A percentile compares a stretch with the other conserved stretches of the same genome.
Evolutionary conservation across 2,329 filamentous ascomycete genomes (phyloP).

Genomic region (Arthroderma sp.): DNA sequence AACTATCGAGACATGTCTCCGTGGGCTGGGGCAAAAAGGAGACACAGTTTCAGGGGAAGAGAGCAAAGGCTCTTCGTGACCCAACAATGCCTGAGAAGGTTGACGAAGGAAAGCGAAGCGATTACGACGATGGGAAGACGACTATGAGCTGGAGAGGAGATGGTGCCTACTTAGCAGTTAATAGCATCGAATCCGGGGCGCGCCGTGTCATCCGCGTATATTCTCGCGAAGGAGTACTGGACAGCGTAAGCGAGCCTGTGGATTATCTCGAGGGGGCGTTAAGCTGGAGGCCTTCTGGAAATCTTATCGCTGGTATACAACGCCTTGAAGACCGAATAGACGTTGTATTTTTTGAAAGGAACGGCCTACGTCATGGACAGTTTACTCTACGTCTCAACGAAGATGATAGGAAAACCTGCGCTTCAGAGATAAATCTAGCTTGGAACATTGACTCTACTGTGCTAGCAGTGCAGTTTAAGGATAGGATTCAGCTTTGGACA

Average conservation of each 20-base stretch:
- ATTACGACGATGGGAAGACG: slow-evolving; percentile 56
- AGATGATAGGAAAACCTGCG: slow-evolving; percentile 43
- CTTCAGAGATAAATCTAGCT: slow-evolving; percentile 50
- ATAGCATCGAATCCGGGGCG: slow-evolving; percentile 53
- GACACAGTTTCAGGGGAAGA: slow-evolving; percentile 90
- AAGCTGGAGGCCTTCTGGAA: slow-evolving; percentile 85
- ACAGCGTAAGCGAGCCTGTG: slow-evolving; percentile 89
- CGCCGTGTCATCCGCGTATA: slow-evolving; percentile 80
- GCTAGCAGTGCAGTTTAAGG: slow-evolving; percentile 62
- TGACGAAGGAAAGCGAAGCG: slow-evolving; percentile 66
- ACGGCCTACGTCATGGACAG: slow-evolving; percentile 90
- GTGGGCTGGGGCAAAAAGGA: slow-evolving; percentile 98
- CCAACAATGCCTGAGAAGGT: slow-evolving; percentile 89
- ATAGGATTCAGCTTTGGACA: slow-evolving; percentile 84
- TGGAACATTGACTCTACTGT: slow-evolving; percentile 94
- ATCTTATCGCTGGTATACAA: slow-evolving; percentile 78
- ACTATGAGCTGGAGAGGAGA: slow-evolving; percentile 90
- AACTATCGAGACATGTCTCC: slow-evolving; percentile 82
- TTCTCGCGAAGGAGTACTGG: slow-evolving; percentile 75
- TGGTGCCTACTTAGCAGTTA: slow-evolving; percentile 79
- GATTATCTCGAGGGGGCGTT: slow-evolving; percentile 77
- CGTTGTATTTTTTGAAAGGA: slow-evolving; percentile 90
- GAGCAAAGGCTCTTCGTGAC: slow-evolving; percentile 74
- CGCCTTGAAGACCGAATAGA: slow-evolving; percentile 56
- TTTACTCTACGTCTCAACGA: slow-evolving; percentile 63